Percentiles rank a stretch among this genome's conserved stretches.
Evolutionary conservation across 257 asterid genomes (phyloP).

Genomic region (Knoxia roxburghii): DNA sequence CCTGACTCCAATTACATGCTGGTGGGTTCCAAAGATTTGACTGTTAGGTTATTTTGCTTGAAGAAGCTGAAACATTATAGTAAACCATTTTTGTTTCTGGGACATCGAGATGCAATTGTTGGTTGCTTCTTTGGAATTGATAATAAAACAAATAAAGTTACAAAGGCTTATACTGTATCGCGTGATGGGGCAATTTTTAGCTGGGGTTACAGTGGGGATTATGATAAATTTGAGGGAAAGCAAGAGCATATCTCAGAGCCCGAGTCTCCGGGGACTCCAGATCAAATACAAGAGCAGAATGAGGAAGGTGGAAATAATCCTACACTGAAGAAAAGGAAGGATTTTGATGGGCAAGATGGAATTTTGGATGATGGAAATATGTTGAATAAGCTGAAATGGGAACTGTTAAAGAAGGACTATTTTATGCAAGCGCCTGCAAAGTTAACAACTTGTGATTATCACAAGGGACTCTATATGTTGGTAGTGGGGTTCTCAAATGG

Average conservation of each 20-base stretch:
- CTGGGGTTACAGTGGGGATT: slow-evolving; percentile 45
- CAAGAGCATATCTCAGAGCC: slow-evolving; percentile 50
- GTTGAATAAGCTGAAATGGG: slow-evolving; percentile 64
- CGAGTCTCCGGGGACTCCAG: slow-evolving; percentile 84
- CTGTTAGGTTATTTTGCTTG: slow-evolving; percentile 70
- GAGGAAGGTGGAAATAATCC: slow-evolving; percentile 26
- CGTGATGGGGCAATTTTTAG: slow-evolving; percentile 85
- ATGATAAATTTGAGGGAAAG: slow-evolving; percentile 27
- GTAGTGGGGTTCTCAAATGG: slow-evolving; percentile 94
- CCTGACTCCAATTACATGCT: slow-evolving; percentile 63
- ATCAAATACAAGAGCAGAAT: slow-evolving; percentile 33
- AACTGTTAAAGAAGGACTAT: slow-evolving; percentile 65
- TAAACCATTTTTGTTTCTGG: slow-evolving; percentile 73
- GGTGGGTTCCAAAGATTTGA: slow-evolving; percentile 78
- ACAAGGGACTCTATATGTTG: slow-evolving; percentile 78
- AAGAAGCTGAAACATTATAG: slow-evolving; percentile 25
- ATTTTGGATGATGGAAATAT: slow-evolving; percentile 33
- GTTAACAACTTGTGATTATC: slow-evolving; percentile 76
- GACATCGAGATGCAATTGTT: slow-evolving; percentile 74
- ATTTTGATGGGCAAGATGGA: slow-evolving; percentile 33
- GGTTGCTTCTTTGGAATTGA: slow-evolving; percentile 80
- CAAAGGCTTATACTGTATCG: slow-evolving; percentile 57
- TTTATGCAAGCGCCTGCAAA: slow-evolving; percentile 82
- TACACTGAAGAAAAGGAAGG: slow-evolving; percentile 50
- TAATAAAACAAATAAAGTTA: slow-evolving; percentile 46